Base-by-base conservation (phyloP, 805 yeast species). In the Cephaloascus albidus region DNA sequence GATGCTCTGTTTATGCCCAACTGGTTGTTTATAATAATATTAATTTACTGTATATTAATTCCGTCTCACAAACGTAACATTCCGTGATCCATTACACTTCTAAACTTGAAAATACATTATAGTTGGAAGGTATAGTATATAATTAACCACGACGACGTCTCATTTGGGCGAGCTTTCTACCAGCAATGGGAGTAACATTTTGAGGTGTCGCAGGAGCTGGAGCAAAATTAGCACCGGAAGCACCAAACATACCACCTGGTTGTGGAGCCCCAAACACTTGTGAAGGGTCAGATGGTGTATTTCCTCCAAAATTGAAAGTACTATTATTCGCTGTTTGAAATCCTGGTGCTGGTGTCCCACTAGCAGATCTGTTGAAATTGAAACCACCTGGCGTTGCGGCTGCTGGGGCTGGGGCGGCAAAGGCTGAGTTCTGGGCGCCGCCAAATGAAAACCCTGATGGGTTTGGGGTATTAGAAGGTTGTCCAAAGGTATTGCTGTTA, bases 81-180 rank as follows among this genome's bases (percentile, higher is more conserved):
- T n/a, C n/a, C n/a, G n/a, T n/a, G n/a, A n/a, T n/a, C n/a, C n/a
- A n/a, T n/a, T n/a, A n/a, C n/a, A n/a, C n/a, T n/a, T n/a, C n/a
- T n/a, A n/a, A n/a, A n/a, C n/a, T n/a, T n/a, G n/a, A n/a, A n/a
- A n/a, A n/a, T n/a, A n/a, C n/a, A n/a, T n/a, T n/a, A n/a, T n/a
- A n/a, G n/a, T n/a, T n/a, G n/a, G n/a, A n/a, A n/a, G n/a, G n/a
- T 12, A 23, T 23, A 23, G 12, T 23, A 23, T 12, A 23, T 23
- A 6, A 23, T 23, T 23, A 23, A 23, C 28, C 15, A 31, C 33
- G 33, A 31, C 18, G 33, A 31, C 33, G 16, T 61, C 68, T 2
- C 51, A 61, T 30, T 16, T 28, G 38, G 10, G 41, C 41, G 6
- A 39, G 27, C 27, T 15, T 36, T 28, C 41, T 36, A 8, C 38